Conservation (phyloP, 2,329 filamentous ascomycete genomes). For the Tolypocladium sp. region DNA sequence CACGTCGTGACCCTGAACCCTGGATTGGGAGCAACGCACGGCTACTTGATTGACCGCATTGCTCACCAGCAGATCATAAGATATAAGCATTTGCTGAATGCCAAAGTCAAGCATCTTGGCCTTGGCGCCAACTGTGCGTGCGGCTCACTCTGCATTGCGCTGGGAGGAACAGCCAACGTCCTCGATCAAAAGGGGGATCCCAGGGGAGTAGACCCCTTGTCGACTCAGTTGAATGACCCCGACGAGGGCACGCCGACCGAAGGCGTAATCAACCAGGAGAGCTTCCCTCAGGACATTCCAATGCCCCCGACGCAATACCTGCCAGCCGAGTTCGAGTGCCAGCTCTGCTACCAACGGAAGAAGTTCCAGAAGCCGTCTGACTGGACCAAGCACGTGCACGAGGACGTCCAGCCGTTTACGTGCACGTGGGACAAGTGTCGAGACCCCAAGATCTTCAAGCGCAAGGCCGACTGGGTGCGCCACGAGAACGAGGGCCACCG, state of each 20-base stretch:
- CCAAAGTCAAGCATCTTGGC: constrained; percentile 60
- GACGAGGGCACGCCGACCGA: constrained; percentile 62
- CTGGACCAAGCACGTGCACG: constrained; percentile 94
- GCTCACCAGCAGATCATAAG: constrained; percentile 71
- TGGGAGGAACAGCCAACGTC: constrained; percentile 56
- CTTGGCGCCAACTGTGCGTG: constrained; percentile 53
- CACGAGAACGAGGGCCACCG: constrained; percentile 90
- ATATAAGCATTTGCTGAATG: constrained; percentile 67
- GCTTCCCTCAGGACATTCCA: constrained; percentile 73
- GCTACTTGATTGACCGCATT: constrained; percentile 68
- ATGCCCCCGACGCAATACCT: constrained; percentile 68
- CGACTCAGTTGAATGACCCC: constrained; percentile 43
- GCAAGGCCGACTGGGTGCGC: constrained; percentile 91
- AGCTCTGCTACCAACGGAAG: constrained; percentile 76
- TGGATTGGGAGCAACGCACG: constrained; percentile 44
- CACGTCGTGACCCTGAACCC: constrained; percentile 70
- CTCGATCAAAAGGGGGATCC: constrained; percentile 51
- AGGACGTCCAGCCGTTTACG: constrained; percentile 87
- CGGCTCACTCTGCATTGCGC: constrained; percentile 51
- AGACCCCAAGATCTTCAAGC: constrained; percentile 86
- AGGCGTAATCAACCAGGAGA: constrained; percentile 58
- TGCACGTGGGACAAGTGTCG: constrained; percentile 80
- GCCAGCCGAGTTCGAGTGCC: constrained; percentile 84
- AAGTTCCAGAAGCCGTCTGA: constrained; percentile 86
- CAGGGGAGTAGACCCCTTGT: constrained; percentile 48